Percentiles rank a stretch among this genome's conserved stretches.
Conservation (phyloP, 2,329 filamentous ascomycete genomes). For the Pseudocercospora macadamiae region DNA sequence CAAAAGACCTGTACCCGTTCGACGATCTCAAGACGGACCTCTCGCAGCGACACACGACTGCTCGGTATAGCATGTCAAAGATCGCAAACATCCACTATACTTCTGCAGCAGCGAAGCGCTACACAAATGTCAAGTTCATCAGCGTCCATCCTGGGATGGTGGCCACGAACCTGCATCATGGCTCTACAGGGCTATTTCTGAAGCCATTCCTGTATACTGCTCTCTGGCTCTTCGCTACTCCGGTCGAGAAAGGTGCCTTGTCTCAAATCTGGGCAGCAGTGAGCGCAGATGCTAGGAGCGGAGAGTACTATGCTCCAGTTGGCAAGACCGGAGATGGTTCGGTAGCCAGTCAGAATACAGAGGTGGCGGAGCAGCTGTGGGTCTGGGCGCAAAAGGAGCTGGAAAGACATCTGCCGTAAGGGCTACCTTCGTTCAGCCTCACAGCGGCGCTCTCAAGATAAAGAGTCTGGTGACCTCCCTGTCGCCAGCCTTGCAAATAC, state of each 20-base stretch:
- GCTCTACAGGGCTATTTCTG: not conserved
- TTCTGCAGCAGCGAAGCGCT: slow-evolving; percentile 43
- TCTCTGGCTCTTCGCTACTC: not conserved
- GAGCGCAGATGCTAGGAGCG: slow-evolving; percentile 21
- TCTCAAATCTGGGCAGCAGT: slow-evolving; percentile 33
- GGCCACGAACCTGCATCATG: slow-evolving; percentile 44
- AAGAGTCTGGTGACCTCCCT: no score
- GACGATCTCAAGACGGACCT: slow-evolving; percentile 27
- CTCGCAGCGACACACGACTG: slow-evolving; percentile 28
- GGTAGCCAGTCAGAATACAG: not conserved
- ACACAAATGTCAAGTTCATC: slow-evolving; percentile 50
- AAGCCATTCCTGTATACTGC: slow-evolving; percentile 4
- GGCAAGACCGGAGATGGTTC: slow-evolving; percentile 15
- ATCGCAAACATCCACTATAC: slow-evolving; percentile 54
- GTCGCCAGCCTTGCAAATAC: no score
- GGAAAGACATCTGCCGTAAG: not conserved
- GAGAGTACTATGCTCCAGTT: slow-evolving; percentile 39
- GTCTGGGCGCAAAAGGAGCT: not conserved
- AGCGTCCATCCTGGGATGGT: slow-evolving; percentile 56
- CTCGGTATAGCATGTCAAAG: slow-evolving; percentile 51
- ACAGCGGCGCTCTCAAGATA: no score
- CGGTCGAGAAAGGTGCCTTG: slow-evolving; percentile 25
- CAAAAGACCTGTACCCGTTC: slow-evolving; percentile 23
- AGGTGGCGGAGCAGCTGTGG: not conserved
- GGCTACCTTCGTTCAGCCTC: no score